A percentile compares a stretch with the other conserved stretches of the same genome.
phyloP scores from a whole-genome alignment of 805 yeast genomes.

The Zygotorulaspora chibaensis region DNA sequence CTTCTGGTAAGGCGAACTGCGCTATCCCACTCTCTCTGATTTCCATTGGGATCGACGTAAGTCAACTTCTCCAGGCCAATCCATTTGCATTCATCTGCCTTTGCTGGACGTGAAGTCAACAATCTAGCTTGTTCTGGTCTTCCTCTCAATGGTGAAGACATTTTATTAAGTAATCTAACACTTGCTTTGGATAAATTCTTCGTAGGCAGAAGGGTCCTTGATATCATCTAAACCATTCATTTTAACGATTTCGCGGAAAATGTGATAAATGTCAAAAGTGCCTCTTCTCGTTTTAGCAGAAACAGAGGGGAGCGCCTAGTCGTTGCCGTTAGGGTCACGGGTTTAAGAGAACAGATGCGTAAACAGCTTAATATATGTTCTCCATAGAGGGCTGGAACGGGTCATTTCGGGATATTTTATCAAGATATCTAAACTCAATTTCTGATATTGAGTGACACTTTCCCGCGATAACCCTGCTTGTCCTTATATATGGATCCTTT shows the following conservation, averaged over 20 bases:
- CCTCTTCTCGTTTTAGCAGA: not conserved
- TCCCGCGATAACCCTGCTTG: too few species aligned
- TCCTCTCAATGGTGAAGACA: constrained; percentile 24
- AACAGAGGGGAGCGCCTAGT: too few species aligned
- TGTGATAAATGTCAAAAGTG: not conserved
- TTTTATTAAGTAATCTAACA: not conserved
- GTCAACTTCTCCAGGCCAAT: constrained; percentile 60
- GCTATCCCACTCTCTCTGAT: constrained; percentile 80
- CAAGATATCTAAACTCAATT: too few species aligned
- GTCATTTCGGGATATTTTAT: too few species aligned
- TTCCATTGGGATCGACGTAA: constrained; percentile 71
- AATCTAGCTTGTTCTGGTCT: constrained; percentile 38
- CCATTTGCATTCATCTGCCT: constrained; percentile 56
- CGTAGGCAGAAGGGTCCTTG: not conserved
- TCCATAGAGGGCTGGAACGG: too few species aligned
- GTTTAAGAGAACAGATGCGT: too few species aligned
- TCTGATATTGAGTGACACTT: too few species aligned
- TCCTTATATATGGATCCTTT: too few species aligned
- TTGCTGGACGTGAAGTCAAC: constrained; percentile 28
- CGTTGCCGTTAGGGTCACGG: too few species aligned
- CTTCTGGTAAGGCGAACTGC: constrained; percentile 77
- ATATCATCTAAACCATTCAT: constrained; percentile 1
- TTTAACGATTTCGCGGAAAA: not conserved
- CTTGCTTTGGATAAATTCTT: not conserved
- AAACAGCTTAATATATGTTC: too few species aligned